Base-by-base conservation (phyloP, 352 stramenopile species). In the Phytophthora europaea region DNA sequence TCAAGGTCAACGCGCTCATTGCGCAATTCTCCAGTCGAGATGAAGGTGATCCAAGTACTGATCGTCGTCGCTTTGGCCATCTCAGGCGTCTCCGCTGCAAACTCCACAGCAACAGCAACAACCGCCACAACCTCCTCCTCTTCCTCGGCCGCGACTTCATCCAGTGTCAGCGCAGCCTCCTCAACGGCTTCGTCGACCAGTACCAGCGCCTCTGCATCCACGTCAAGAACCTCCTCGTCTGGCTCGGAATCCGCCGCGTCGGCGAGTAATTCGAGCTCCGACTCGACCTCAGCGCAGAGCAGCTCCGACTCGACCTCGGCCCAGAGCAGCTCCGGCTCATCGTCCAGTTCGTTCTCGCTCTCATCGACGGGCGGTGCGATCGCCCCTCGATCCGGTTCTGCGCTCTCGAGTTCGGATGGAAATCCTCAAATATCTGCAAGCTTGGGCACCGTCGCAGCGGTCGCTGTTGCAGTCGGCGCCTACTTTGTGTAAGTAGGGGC, bases 41-140 rank as follows among this genome's bases (percentile, higher is more conserved):
- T 76, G 64, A 66, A 76, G 64, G 33, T 63, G 48, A 50, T 76
- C 43, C 58, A 67, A 33, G 23, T 73, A 7, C 12, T 77, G 13
- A 1, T 65, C 9, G 9, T 73, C n/a, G 36, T 47, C 6, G 45
- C 60, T 0, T 34, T 77, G 43, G 64, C 59, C 8, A 23, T 77
- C 15, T 63, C 58, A 8, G 48, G 52, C 9, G 22, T 52, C 16
- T 70, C 55, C 45, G 61, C 22, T 23, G 56, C 58, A 31, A 51
- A 51, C 45, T 48, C 40, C 40, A 50, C 58, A 10, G 56, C 58
- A 40, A 51, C 23, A 18, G n/a, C 40, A 16, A 50, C 58, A 10
- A 54, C 69, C 0, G 51, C 9, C 18, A 13, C 55, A 26, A 60
- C 53, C 10, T 58, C 57, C 20, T 33, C 45, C 0, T 18, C 22